A percentile compares a stretch with the other conserved stretches of the same genome.
phyloP scores from a whole-genome alignment of 2,329 filamentous ascomycete genomes.

The Epichloe hybrida region DNA sequence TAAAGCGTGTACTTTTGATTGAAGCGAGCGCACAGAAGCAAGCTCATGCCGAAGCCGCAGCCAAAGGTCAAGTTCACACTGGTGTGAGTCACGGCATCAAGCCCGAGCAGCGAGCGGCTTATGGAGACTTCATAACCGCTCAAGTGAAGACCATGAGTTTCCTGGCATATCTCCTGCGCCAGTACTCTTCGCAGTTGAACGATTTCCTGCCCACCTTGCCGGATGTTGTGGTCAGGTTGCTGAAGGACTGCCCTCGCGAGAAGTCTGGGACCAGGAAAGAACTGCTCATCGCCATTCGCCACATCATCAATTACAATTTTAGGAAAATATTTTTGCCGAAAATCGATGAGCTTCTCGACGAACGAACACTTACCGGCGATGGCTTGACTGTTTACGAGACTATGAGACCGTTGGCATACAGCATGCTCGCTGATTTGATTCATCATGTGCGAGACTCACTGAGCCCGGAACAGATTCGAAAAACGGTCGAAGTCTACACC shows the following conservation, averaged over 20 bases:
- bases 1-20: constrained; percentile 76
- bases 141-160: constrained; percentile 99
- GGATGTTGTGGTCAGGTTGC: constrained; percentile 74
- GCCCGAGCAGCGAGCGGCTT: constrained; percentile 62
- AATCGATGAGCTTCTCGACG: constrained; percentile 89
- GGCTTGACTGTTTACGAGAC: constrained; percentile 94
- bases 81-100: constrained; percentile 89
- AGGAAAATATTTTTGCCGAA: constrained; percentile 86
- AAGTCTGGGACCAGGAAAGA: constrained; percentile 92
- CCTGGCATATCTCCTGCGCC: constrained; percentile 77
- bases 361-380: constrained; percentile 87
- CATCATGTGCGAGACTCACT: constrained; percentile 92
- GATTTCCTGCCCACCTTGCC: constrained; percentile 82
- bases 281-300: constrained; percentile 85
- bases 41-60: constrained; percentile 73
- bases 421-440: constrained; percentile 95
- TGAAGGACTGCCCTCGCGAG: constrained; percentile 89
- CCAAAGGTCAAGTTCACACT: constrained; percentile 71
- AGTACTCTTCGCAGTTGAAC: constrained; percentile 72
- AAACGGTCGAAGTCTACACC: constrained; percentile 94
- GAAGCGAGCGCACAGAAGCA: constrained; percentile 89
- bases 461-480: constrained; percentile 77
- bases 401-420: constrained; percentile 89
- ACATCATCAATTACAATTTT: constrained; percentile 99
- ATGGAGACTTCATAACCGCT: constrained; percentile 93